Evolutionary conservation across 805 yeast species (phyloP), one percentile per base, ranked within the genome.

Genomic region (Wickerhamomyces alni): DNA sequence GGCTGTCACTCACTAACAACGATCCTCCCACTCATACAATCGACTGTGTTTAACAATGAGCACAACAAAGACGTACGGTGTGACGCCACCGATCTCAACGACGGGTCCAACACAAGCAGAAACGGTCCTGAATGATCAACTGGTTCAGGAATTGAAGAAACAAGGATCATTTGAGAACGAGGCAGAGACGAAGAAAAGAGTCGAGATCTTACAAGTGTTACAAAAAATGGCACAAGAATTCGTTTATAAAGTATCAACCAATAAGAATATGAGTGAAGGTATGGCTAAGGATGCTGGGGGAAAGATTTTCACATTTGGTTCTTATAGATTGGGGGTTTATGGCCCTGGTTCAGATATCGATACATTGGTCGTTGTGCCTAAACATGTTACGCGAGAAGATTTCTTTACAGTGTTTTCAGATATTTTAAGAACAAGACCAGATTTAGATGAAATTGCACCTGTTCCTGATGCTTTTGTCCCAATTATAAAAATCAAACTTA

Each of bases 381-480:
- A 91, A 53, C 98, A 93, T 61, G 95, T 93, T 12, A 72, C 85
- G 1, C 74, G 96, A 47, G 93, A 85, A 19, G 93, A 89, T 61
- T 93, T 91, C 58, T 93, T 93, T 57, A 76, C 74, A 1, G 88
- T 86, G 0, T 88, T 93, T 65, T 85, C 72, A 28, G 72, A 73
- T 33, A 60, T 93, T 12, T 61, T 93, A 41, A 71, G 86, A 48
- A 66, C 71, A 45, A 72, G 96, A 47, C 76, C 83, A 1, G 99
- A 91, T 56, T 58, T 93, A 43, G 94, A 88, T 47, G 97, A 93
- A 60, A 82, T 91, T 15, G 82, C 93, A 13, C 74, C 95, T 2
- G 98, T 93, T 8, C 96, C 96, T 0, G 98, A 89, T 59, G 98
- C 98, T 1, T 93, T 77, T 67, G 98, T 93, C n/a, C 99, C 99